Percentiles rank a stretch among this genome's conserved stretches.
phyloP scores from a whole-genome alignment of 2,329 filamentous ascomycete genomes.

The Xylaria sp. region DNA sequence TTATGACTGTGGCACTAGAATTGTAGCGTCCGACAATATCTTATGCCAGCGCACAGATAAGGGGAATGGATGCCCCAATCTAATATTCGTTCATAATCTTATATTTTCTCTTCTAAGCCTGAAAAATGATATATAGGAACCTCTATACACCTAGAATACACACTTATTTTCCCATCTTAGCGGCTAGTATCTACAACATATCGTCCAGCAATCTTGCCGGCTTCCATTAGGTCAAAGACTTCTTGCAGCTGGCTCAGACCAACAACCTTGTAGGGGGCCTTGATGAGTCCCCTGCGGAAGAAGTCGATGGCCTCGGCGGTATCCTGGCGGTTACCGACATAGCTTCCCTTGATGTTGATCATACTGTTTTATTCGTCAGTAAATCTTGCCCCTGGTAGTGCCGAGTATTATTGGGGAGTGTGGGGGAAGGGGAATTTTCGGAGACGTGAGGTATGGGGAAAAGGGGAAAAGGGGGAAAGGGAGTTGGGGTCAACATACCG shows the following conservation, averaged over 20 bases:
- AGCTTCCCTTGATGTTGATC: conserved; percentile 91
- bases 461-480: background rate
- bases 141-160: conserved; percentile 14
- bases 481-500: conserved; percentile 49
- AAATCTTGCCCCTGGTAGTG: background rate
- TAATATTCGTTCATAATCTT: background rate
- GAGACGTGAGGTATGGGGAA: background rate
- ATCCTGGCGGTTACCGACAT: conserved; percentile 93
- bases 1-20: background rate
- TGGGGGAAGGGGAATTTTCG: background rate
- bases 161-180: conserved; percentile 59
- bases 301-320: conserved; percentile 91
- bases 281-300: conserved; percentile 84
- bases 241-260: conserved; percentile 81
- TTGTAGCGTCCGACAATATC: background rate
- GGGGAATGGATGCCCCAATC: background rate
- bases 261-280: conserved; percentile 85
- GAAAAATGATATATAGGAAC: conserved; percentile 1
- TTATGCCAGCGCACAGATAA: background rate
- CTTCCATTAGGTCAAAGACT: conserved; percentile 80
- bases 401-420: background rate
- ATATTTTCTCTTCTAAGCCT: background rate
- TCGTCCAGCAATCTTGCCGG: conserved; percentile 78
- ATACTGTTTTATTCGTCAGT: conserved; percentile 64
- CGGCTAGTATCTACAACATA: conserved; percentile 77